Conservation (phyloP, 2,329 filamentous ascomycete genomes). For the Aspergillus pseudoterreus region DNA sequence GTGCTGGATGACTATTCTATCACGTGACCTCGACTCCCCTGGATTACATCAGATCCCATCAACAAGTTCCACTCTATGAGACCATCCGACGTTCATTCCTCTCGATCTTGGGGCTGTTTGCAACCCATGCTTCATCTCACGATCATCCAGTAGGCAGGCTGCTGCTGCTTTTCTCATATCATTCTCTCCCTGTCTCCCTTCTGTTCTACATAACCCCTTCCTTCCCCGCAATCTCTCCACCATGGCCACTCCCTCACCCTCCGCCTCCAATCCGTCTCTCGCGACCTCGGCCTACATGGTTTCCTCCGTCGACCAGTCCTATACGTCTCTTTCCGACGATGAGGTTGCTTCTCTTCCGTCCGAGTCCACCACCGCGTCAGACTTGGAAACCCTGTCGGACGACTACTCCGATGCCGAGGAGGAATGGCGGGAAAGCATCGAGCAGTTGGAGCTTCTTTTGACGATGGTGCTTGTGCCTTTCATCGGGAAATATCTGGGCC, state of each 20-base stretch:
- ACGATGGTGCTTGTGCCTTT: slow-evolving; percentile 95
- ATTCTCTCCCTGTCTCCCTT: neutral
- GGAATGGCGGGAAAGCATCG: slow-evolving; percentile 91
- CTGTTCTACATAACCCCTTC: neutral
- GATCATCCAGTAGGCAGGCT: slow-evolving; percentile 33
- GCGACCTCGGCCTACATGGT: slow-evolving; percentile 40
- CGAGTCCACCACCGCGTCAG: slow-evolving; percentile 36
- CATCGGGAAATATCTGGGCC: slow-evolving; percentile 87
- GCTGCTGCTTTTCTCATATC: slow-evolving; percentile 26
- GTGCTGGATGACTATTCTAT: neutral
- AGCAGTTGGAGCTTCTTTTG: slow-evolving; percentile 87
- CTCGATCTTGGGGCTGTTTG: neutral
- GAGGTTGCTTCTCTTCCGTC: slow-evolving; percentile 44
- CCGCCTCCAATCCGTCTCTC: slow-evolving; percentile 32
- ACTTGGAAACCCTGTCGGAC: slow-evolving; percentile 46
- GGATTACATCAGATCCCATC: slow-evolving; percentile 10
- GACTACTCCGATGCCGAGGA: slow-evolving; percentile 78
- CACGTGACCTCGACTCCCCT: slow-evolving; percentile 8
- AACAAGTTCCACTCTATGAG: neutral
- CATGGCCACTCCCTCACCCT: slow-evolving; percentile 29
- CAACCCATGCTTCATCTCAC: slow-evolving; percentile 20
- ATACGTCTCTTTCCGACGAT: slow-evolving; percentile 27
- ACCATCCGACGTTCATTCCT: neutral
- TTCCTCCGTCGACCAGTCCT: slow-evolving; percentile 26
- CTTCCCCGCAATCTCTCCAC: slow-evolving; percentile 10